phyloP scores from a whole-genome alignment of 176 grass and related monocot genomes.

The Musa schizocarpa region DNA sequence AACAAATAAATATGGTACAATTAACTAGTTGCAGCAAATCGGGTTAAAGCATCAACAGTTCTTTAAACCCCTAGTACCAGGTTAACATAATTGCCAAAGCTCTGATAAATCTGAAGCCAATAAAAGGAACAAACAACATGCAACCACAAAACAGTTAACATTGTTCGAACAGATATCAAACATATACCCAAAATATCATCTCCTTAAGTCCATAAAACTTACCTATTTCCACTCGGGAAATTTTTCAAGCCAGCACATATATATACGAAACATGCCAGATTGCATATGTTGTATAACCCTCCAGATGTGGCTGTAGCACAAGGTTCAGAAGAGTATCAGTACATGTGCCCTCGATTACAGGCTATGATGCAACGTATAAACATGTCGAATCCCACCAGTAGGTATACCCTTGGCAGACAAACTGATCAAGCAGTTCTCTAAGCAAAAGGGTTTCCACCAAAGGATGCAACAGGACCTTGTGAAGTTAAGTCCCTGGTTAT shows the following conservation, averaged over 20 bases:
- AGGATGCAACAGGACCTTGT: constrained; percentile 21
- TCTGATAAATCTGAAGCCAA: not conserved
- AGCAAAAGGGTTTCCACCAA: constrained; percentile 71
- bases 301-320: not conserved
- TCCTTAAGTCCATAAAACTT: not conserved
- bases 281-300: not conserved
- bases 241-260: not conserved
- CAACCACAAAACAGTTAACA: too few species aligned
- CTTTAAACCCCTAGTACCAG: not conserved
- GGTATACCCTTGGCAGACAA: not conserved
- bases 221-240: not conserved
- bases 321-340: not conserved
- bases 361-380: not conserved
- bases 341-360: not conserved
- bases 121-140: not conserved
- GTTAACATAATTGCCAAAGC: not conserved
- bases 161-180: not conserved
- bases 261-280: not conserved
- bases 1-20: not conserved
- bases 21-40: not conserved
- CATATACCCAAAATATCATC: not conserved
- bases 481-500: constrained; percentile 47
- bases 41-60: not conserved
- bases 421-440: constrained; percentile 18
- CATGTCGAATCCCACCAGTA: not conserved